Conservation (phyloP, 768 basidiomycete genomes). For the Pisolithus tinctorius region DNA sequence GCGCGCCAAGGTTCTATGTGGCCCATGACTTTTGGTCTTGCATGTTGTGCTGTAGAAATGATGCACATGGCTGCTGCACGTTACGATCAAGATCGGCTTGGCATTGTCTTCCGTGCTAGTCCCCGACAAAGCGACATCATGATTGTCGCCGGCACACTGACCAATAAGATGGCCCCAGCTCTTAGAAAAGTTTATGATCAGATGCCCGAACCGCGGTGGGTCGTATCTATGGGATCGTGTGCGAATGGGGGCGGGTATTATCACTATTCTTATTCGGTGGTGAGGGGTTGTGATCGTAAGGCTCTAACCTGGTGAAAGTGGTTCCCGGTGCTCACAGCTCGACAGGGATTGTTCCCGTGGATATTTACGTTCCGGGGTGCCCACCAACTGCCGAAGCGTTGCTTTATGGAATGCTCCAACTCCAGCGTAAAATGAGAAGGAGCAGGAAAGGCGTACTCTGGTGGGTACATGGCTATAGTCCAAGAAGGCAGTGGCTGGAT, state of each 20-base stretch:
- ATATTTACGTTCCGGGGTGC: slow-evolving; percentile 97
- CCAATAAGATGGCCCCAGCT: slow-evolving; percentile 99
- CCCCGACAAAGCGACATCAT: slow-evolving; percentile 96
- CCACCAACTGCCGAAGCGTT: slow-evolving; percentile 95
- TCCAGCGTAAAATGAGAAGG: slow-evolving; percentile 93
- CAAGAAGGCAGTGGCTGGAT: background rate
- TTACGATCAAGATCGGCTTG: slow-evolving; percentile 96
- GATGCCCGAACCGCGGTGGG: slow-evolving; percentile 99
- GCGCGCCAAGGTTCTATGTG: slow-evolving; percentile 97
- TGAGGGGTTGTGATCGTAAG: slow-evolving; percentile 94
- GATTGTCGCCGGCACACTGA: slow-evolving; percentile 98
- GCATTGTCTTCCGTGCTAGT: slow-evolving; percentile 98
- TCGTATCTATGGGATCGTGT: slow-evolving; percentile 99
- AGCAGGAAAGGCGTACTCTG: slow-evolving; percentile 83
- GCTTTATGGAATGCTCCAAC: slow-evolving; percentile 92
- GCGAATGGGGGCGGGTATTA: slow-evolving; percentile 98
- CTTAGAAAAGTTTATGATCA: slow-evolving; percentile 95
- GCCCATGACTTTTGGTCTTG: slow-evolving; percentile 99
- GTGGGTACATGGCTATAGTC: slow-evolving; percentile 33
- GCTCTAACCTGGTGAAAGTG: slow-evolving; percentile 9
- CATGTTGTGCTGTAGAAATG: slow-evolving; percentile 99
- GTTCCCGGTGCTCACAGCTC: slow-evolving; percentile 6
- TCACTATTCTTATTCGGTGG: slow-evolving; percentile 98
- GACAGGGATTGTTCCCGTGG: slow-evolving; percentile 91
- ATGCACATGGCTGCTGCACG: slow-evolving; percentile 99